phyloP scores from a whole-genome alignment of 805 yeast species.

The Scheffersomyces amazonensis region DNA sequence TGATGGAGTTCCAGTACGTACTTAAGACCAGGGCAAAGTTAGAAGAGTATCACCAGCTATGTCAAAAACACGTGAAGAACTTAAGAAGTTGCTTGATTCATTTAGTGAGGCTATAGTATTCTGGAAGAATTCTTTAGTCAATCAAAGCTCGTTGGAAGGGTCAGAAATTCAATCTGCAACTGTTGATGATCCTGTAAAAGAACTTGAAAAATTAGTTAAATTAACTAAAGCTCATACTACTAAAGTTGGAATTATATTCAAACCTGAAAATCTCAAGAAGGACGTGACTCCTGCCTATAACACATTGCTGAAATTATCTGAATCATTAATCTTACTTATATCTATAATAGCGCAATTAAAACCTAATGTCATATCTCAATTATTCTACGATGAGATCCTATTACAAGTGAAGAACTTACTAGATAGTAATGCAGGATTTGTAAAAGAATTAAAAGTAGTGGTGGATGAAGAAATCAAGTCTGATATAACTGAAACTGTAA shows the following conservation, averaged over 20 bases:
- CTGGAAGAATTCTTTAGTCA: slow-evolving; percentile 19
- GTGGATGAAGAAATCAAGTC: slow-evolving; percentile 11
- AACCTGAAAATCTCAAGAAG: slow-evolving; percentile 46
- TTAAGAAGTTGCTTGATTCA: slow-evolving; percentile 20
- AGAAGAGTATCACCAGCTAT: too few relatives aligned
- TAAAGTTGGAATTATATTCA: slow-evolving; percentile 68
- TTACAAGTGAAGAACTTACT: slow-evolving; percentile 7
- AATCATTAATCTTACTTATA: slow-evolving; percentile 41
- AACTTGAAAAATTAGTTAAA: slow-evolving; percentile 55
- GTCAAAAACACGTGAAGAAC: slow-evolving; percentile 18
- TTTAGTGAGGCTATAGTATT: slow-evolving; percentile 27
- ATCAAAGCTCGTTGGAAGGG: slow-evolving; percentile 9
- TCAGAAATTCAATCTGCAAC: slow-evolving; percentile 22
- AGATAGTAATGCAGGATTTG: slow-evolving; percentile 5
- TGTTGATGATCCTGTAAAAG: slow-evolving; percentile 49
- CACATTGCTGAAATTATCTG: slow-evolving; percentile 46
- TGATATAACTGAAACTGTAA: slow-evolving; percentile 7
- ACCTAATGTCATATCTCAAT: slow-evolving; percentile 25
- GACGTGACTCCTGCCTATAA: slow-evolving; percentile 49
- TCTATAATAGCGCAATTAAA: slow-evolving; percentile 39
- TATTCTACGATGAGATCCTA: slow-evolving; percentile 7
- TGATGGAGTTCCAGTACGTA: too few relatives aligned
- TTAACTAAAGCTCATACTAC: slow-evolving; percentile 74
- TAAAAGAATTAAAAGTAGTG: slow-evolving; percentile 10
- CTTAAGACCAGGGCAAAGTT: too few relatives aligned